These are phyloP conservation scores for Debaryomyces subglobosus DNA, from an alignment of 1,139 yeast species.

Conservation along the genomic window DNA sequence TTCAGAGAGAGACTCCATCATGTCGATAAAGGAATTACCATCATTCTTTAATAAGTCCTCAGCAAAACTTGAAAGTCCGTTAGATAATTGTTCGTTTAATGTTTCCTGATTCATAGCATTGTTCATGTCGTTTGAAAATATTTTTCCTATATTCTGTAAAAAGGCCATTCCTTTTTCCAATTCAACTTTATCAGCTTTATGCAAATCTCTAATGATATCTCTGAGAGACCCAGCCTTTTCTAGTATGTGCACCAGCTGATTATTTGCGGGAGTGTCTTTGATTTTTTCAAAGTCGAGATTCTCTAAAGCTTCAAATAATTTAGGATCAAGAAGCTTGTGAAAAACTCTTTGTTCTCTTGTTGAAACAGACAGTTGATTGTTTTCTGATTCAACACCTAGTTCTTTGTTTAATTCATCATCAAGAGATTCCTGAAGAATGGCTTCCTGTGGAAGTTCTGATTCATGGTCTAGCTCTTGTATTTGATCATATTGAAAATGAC, in stretches of 20 bases:
- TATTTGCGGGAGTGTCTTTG: slow-evolving; percentile 25
- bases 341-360: slow-evolving; percentile 18
- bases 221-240: slow-evolving; percentile 34
- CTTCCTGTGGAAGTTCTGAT: neutral
- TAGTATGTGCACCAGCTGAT: slow-evolving; percentile 24
- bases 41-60: slow-evolving; percentile 77
- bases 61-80: slow-evolving; percentile 63
- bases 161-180: slow-evolving; percentile 33
- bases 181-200: slow-evolving; percentile 31
- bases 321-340: slow-evolving; percentile 34
- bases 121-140: slow-evolving; percentile 19
- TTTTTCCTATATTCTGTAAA: slow-evolving; percentile 31
- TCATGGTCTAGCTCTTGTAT: slow-evolving; percentile 1
- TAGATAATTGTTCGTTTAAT: slow-evolving; percentile 25
- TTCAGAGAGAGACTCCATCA: slow-evolving; percentile 75
- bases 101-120: slow-evolving; percentile 10
- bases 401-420: slow-evolving; percentile 11
- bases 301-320: slow-evolving; percentile 33
- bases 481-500: slow-evolving; percentile 3
- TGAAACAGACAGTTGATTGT: slow-evolving; percentile 1
- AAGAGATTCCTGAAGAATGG: neutral
- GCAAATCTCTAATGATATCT: slow-evolving; percentile 32
- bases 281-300: slow-evolving; percentile 26
- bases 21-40: slow-evolving; percentile 72
- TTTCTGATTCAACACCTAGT: neutral